A percentile compares a stretch with the other conserved stretches of the same genome.
Conservation (phyloP, 768 basidiomycete genomes). For the Lactifluus hygrophoroides region DNA sequence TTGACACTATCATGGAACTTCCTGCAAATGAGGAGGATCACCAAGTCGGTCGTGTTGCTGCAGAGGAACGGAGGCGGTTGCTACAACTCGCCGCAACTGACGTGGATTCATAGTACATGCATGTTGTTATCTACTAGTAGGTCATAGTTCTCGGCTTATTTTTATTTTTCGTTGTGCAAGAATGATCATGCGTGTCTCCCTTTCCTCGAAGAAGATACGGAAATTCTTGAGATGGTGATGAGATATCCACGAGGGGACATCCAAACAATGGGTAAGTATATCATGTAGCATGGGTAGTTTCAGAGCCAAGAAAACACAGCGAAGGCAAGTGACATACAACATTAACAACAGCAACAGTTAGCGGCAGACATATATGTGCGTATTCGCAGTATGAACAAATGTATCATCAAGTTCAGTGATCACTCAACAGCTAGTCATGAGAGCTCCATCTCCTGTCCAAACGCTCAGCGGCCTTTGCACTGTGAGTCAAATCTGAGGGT, state of each 20-base stretch:
- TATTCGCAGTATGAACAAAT: slow-evolving; percentile 17
- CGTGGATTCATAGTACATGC: not conserved
- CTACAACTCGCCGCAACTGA: slow-evolving; percentile 3
- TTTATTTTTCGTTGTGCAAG: too few species aligned
- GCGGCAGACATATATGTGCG: slow-evolving; percentile 18
- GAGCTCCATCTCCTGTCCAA: slow-evolving; percentile 18
- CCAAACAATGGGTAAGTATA: slow-evolving; percentile 19
- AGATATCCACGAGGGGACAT: slow-evolving; percentile 16
- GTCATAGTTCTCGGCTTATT: too few species aligned
- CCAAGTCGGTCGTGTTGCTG: slow-evolving; percentile 17
- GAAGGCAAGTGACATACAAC: slow-evolving; percentile 9
- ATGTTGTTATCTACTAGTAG: too few species aligned
- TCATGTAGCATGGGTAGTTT: slow-evolving; percentile 18
- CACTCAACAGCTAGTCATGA: slow-evolving; percentile 17
- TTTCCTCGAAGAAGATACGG: not conserved
- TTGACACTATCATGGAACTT: slow-evolving; percentile 46
- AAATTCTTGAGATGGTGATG: slow-evolving; percentile 7
- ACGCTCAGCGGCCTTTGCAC: slow-evolving; percentile 62
- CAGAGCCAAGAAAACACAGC: slow-evolving; percentile 12
- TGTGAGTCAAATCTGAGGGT: too few species aligned
- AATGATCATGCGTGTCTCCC: too few species aligned
- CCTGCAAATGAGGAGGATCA: slow-evolving; percentile 7
- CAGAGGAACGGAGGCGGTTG: slow-evolving; percentile 17
- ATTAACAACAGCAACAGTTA: too few species aligned
- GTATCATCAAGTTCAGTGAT: not conserved